Base-by-base conservation (phyloP, 441 rosid genomes). In the Lepidium campestre region DNA sequence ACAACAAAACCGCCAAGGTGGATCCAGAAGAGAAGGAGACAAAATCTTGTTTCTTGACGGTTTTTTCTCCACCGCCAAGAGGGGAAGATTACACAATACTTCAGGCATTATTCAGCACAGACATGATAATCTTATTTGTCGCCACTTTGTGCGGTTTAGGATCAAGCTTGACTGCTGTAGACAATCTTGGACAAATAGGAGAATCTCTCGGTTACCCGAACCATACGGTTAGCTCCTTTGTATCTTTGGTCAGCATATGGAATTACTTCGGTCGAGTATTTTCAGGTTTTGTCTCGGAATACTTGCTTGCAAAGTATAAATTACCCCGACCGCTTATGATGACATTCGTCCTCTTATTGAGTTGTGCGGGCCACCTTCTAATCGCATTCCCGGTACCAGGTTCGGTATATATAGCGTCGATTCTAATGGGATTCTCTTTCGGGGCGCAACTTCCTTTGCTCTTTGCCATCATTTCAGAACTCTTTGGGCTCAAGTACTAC, bases 201-300 rank as follows among this genome's bases (percentile, higher is more conserved):
- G 97, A 90, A 47, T 90, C 98, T 1, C 82, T 93, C 2, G 92
- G 97, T 12, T 93, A 93, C 58, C 87, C 87, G 3, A 59, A 63
- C 3, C 79, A 79, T 13, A 81, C 93, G 27, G 80, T 87, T 2
- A 81, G 80, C 27, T 61, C 93, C 1, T 86, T 88, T 54, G 86
- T 93, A 52, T 93, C 98, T 1, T 81, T 93, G 7, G 96, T 90
- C 2, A 93, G 98, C 81, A 88, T 93, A 62, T 93, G 97, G 97
- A 90, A 86, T 57, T 93, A 80, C 70, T 90, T 88, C 3, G 97
- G 98, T 35, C 77, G 97, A 60, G 90, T 93, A 0, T 88, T 86
- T 63, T 58, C 97, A 0, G 98, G 97, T 5, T 92, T 85, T 55
- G 88, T 93, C 47, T 93, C 97, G 0, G 97, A 93, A 66, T 47